Evolutionary conservation across 192 early-diverging fungal genomes (phyloP).

Genomic region (Chytriomyces hyalinus): DNA sequence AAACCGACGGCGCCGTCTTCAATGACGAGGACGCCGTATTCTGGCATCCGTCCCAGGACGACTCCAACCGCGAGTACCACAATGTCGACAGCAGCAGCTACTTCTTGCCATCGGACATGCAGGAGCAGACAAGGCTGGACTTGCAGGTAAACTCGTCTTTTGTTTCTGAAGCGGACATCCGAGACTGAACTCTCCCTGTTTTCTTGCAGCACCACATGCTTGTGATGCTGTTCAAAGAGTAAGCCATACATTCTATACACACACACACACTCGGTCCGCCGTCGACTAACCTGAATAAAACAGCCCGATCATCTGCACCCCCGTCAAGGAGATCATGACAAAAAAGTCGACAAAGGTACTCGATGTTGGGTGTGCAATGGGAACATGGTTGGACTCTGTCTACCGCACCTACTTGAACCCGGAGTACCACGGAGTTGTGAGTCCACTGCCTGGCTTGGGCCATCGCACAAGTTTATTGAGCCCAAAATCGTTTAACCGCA

Average conservation of each 20-base stretch:
- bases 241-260: background rate
- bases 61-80: slow-evolving; percentile 4
- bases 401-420: background rate
- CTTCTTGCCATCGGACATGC: background rate
- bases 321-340: background rate
- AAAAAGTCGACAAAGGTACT: slow-evolving; percentile 1
- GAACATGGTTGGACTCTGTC: slow-evolving; percentile 16
- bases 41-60: background rate
- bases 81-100: background rate
- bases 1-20: background rate
- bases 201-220: background rate
- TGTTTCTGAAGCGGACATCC: background rate
- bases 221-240: background rate
- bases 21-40: background rate
- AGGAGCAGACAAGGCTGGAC: background rate
- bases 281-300: background rate
- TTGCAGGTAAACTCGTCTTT: background rate
- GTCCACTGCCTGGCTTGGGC: background rate
- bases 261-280: no score
- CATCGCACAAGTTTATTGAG: background rate
- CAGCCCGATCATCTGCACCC: background rate
- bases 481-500: background rate
- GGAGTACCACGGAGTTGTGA: slow-evolving; percentile 9
- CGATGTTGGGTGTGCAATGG: slow-evolving; percentile 30
- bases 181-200: background rate